Conservation (phyloP, 2,329 filamentous ascomycete genomes). For the Cladosporium sp. region DNA sequence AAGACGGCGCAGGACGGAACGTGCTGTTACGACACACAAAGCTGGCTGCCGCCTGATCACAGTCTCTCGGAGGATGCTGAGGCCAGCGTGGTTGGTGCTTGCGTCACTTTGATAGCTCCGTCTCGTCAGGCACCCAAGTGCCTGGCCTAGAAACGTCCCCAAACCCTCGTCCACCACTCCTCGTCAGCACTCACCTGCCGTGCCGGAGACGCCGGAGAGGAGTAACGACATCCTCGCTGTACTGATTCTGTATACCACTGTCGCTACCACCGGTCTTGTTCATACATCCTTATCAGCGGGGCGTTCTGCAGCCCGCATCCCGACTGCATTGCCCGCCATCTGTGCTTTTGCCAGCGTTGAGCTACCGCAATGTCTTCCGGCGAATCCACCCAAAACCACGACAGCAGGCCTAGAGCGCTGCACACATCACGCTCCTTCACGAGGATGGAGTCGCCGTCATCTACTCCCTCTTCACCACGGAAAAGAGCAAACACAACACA, state of each 20-base stretch:
- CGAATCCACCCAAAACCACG: background rate
- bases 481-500: constrained; percentile 44
- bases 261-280: background rate
- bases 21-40: background rate
- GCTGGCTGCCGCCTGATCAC: background rate
- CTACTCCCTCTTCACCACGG: constrained; percentile 24
- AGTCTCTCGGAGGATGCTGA: background rate
- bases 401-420: constrained; percentile 28
- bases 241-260: no score
- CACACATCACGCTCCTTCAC: constrained; percentile 45
- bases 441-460: constrained; percentile 33
- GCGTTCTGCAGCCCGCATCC: background rate
- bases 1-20: no score
- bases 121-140: no score
- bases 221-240: no score
- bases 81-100: no score
- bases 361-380: constrained; percentile 6
- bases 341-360: constrained; percentile 3
- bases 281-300: background rate
- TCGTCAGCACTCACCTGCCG: no score
- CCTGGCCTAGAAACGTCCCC: no score
- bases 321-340: background rate
- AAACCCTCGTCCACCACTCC: no score
- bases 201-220: no score
- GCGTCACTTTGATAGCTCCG: no score